Percentiles rank a stretch among this genome's conserved stretches.
These are phyloP conservation scores for Neurospora sp. DNA, from an alignment of 495 filamentous ascomycete genomes.

Conservation along the genomic window DNA sequence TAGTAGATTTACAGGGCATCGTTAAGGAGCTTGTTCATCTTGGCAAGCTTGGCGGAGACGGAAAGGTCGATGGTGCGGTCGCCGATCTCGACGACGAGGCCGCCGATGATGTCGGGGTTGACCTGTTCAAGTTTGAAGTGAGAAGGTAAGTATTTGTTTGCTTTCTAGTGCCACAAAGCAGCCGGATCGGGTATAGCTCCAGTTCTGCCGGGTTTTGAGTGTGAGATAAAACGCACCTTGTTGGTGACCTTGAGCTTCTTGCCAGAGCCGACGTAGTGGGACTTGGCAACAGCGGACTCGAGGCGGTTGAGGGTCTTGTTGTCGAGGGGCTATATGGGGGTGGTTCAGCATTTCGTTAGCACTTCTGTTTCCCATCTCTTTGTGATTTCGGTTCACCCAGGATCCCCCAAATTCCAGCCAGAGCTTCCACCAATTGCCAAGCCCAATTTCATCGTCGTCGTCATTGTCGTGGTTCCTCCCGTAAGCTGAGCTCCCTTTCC, in stretches of 20 bases:
- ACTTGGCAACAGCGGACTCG: slow-evolving; percentile 82
- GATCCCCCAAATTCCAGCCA: neutral
- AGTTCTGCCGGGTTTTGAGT: neutral
- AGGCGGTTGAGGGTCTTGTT: slow-evolving; percentile 72
- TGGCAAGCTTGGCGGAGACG: slow-evolving; percentile 87
- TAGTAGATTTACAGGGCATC: slow-evolving; percentile 76
- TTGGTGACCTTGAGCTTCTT: slow-evolving; percentile 96
- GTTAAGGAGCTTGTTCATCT: slow-evolving; percentile 97
- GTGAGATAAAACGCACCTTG: slow-evolving; percentile 49
- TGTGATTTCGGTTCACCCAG: neutral
- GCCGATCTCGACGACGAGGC: slow-evolving; percentile 90
- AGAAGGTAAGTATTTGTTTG: neutral
- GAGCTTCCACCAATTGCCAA: neutral
- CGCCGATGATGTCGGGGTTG: slow-evolving; percentile 88
- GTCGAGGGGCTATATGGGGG: slow-evolving; percentile 61
- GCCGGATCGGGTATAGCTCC: neutral
- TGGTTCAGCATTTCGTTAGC: neutral
- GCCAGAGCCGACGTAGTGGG: slow-evolving; percentile 74
- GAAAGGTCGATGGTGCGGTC: slow-evolving; percentile 97
- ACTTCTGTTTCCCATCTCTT: neutral
- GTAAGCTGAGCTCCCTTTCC: neutral
- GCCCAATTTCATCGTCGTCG: neutral
- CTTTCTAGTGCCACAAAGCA: neutral
- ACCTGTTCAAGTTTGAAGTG: slow-evolving; percentile 42
- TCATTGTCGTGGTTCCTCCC: neutral